Base-by-base conservation (phyloP, 164 flowering plant genomes). In the Umbilicus rupestris region DNA sequence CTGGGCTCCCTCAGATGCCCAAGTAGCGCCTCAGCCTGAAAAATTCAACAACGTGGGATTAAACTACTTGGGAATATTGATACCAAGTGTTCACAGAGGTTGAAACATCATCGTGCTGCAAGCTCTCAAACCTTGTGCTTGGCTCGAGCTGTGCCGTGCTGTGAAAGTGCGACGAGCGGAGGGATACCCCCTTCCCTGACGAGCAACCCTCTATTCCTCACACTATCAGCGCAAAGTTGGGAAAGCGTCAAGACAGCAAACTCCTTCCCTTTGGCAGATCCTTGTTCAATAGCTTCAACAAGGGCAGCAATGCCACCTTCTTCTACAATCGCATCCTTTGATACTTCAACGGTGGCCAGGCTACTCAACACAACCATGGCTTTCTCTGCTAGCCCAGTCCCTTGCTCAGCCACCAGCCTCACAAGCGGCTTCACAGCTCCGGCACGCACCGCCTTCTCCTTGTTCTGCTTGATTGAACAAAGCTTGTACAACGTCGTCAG, bases 171-270 rank as follows among this genome's bases (percentile, higher is more conserved):
- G 17, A 88, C 97, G 2, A 94, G 80, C 0, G 97, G 97, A 64
- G 99, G 97, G 52, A 94, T 89, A 7, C 84, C 97, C 22, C 99
- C 99, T 72, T 91, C 97, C 64, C 90, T 82, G 30, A 88, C 96
- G 31, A 94, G 79, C 80, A 91, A 71, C 20, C 86, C 90, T 30
- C 99, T 72, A 70, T 84, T 85, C 65, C 73, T 60, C 10, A 83
- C 78, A 73, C 83, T 85, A 19, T 89, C 87, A 4, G 63, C 75
- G 65, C 99, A 91, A 47, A 94, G 46, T 72, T 81, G 92, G 75
- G 89, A 66, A 70, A 94, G 78, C 0, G 96, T 88, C 75, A 83
- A 31, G 58, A 91, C 93, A 0, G 99, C 97, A 62, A 94, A 94
- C 71, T 94, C 97, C 73, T 88, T 94, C 77, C 90, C 98, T 68